These are phyloP conservation scores for Blastobotrys terrestris DNA, from an alignment of 805 yeast species.

Conservation along the genomic window DNA sequence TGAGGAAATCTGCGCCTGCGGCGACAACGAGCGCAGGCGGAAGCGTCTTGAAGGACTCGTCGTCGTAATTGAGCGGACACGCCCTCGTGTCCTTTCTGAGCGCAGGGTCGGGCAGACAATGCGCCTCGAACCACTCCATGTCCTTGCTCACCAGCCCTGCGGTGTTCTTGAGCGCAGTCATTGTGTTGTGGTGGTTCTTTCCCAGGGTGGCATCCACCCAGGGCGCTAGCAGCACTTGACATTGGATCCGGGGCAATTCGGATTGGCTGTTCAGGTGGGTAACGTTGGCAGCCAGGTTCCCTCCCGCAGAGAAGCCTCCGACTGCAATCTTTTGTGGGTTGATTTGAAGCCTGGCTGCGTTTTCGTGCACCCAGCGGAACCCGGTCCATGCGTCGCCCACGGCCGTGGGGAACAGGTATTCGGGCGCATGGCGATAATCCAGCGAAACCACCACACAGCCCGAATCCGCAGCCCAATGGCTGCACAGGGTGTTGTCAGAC, in stretches of 20 bases:
- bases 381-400: slow-evolving; percentile 40
- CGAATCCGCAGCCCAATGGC: slow-evolving; percentile 33
- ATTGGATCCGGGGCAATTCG: neutral
- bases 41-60: neutral
- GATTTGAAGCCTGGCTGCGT: neutral
- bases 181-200: neutral
- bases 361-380: neutral
- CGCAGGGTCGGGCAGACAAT: neutral
- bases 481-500: slow-evolving; percentile 40
- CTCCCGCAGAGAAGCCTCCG: neutral
- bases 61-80: neutral
- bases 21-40: neutral
- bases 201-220: neutral
- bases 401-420: slow-evolving; percentile 43
- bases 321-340: neutral
- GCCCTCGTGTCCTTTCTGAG: neutral
- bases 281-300: neutral
- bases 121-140: neutral
- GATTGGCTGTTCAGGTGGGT: neutral
- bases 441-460: slow-evolving; percentile 38
- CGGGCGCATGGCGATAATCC: slow-evolving; percentile 48
- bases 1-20: neutral
- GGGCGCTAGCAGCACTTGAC: neutral
- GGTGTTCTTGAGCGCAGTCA: neutral
- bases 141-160: neutral